These are phyloP conservation scores for Penicilliopsis zonata DNA, from an alignment of 495 filamentous ascomycete genomes.

Conservation along the genomic window DNA sequence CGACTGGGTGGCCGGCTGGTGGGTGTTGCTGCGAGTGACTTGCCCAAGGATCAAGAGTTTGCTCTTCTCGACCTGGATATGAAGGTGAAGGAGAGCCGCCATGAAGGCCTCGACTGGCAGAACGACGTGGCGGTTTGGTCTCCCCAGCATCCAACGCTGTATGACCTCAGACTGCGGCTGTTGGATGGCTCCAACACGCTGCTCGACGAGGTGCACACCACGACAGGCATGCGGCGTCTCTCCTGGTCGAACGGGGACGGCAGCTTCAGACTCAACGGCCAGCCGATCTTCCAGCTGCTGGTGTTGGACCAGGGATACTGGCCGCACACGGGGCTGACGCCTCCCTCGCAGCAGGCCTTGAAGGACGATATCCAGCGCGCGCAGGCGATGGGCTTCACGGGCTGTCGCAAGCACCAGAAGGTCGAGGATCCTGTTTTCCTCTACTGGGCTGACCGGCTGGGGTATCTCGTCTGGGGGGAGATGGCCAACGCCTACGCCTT, in stretches of 20 bases:
- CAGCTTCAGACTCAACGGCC: slow-evolving; percentile 48
- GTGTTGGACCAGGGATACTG: slow-evolving; percentile 60
- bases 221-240: slow-evolving; percentile 57
- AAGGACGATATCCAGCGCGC: slow-evolving; percentile 47
- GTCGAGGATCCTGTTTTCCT: slow-evolving; percentile 55
- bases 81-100: slow-evolving; percentile 20
- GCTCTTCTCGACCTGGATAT: no score
- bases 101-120: slow-evolving; percentile 23
- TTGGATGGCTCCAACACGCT: no score
- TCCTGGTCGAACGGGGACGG: slow-evolving; percentile 40
- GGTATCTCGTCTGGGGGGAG: slow-evolving; percentile 54
- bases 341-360: slow-evolving; percentile 53
- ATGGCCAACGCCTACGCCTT: slow-evolving; percentile 51
- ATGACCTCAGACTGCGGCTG: slow-evolving; percentile 46
- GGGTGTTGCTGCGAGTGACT: no score
- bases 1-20: no score
- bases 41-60: no score
- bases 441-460: slow-evolving; percentile 49
- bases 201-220: slow-evolving; percentile 42
- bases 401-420: slow-evolving; percentile 60
- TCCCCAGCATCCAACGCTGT: slow-evolving; percentile 46
- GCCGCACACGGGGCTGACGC: slow-evolving; percentile 53
- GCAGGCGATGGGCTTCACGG: slow-evolving; percentile 53
- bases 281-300: slow-evolving; percentile 54
- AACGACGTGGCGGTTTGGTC: slow-evolving; percentile 43